phyloP scores from a whole-genome alignment of 1,284 basidiomycete genomes.

The Heimioporus retisporus region DNA sequence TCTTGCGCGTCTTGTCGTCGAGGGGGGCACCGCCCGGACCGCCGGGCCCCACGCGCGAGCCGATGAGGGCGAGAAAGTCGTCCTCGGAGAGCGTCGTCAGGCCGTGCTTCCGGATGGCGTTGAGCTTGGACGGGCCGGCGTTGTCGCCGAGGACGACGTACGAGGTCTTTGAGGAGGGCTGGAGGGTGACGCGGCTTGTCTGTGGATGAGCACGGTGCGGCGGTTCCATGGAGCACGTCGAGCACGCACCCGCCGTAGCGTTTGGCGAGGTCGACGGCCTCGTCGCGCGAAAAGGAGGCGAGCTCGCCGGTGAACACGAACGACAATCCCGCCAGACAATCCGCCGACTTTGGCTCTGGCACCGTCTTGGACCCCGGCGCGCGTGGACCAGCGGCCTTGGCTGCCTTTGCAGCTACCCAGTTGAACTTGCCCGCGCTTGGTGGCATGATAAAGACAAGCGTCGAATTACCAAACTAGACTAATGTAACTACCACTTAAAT shows the following conservation, averaged over 20 bases:
- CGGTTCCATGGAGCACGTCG: too few relatives aligned
- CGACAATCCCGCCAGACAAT: slow-evolving; percentile 89
- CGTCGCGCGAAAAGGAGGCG: slow-evolving; percentile 88
- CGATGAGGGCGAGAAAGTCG: slow-evolving; percentile 87
- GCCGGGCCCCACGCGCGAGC: slow-evolving; percentile 62
- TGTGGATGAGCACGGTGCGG: too few relatives aligned
- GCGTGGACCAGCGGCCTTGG: slow-evolving; percentile 76
- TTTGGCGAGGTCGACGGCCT: slow-evolving; percentile 91
- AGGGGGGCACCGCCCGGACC: slow-evolving; percentile 48
- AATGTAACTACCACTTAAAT: too few relatives aligned
- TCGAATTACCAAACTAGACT: too few relatives aligned
- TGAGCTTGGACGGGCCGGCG: slow-evolving; percentile 91
- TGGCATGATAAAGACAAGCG: background rate
- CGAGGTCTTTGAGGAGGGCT: slow-evolving; percentile 92
- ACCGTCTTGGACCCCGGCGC: slow-evolving; percentile 87
- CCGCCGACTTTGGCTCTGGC: slow-evolving; percentile 76
- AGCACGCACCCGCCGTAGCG: slow-evolving; percentile 87
- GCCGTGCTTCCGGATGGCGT: slow-evolving; percentile 84
- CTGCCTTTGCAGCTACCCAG: slow-evolving; percentile 74
- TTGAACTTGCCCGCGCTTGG: slow-evolving; percentile 45
- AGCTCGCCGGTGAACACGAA: slow-evolving; percentile 98
- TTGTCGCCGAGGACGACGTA: slow-evolving; percentile 93
- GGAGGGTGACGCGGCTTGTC: slow-evolving; percentile 83
- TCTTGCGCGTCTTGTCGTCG: slow-evolving; percentile 88
- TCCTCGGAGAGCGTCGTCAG: slow-evolving; percentile 90